These are phyloP conservation scores for Suhomyces sp. DNA, from an alignment of 805 yeast genomes.

Conservation along the genomic window DNA sequence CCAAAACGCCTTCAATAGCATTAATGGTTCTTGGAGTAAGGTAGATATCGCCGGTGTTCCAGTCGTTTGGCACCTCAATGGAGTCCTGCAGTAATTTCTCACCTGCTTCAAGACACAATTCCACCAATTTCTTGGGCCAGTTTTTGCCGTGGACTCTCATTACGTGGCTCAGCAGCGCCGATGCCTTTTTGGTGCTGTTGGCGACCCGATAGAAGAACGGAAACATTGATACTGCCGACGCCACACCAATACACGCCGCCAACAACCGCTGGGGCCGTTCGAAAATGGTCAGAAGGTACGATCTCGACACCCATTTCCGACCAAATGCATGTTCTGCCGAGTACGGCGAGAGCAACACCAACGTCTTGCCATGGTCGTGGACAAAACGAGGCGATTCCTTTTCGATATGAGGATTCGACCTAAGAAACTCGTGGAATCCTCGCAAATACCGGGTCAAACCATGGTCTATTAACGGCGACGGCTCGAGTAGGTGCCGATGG, in stretches of 20 bases:
- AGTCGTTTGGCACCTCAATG: slow-evolving; percentile 73
- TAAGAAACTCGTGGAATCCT: slow-evolving; percentile 42
- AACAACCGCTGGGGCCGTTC: slow-evolving; percentile 79
- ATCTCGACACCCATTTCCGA: slow-evolving; percentile 71
- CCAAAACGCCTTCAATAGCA: slow-evolving; percentile 75
- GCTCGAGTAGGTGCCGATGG: slow-evolving; percentile 31
- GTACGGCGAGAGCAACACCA: slow-evolving; percentile 65
- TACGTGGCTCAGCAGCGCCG: slow-evolving; percentile 59
- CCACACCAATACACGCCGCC: slow-evolving; percentile 75
- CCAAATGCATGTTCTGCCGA: slow-evolving; percentile 72
- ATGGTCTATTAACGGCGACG: slow-evolving; percentile 36
- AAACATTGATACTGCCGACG: slow-evolving; percentile 67
- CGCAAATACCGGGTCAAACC: slow-evolving; percentile 35
- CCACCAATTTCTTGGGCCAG: slow-evolving; percentile 62
- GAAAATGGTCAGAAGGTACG: slow-evolving; percentile 64
- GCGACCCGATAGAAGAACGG: slow-evolving; percentile 56
- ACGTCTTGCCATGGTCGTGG: slow-evolving; percentile 44
- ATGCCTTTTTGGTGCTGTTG: slow-evolving; percentile 46
- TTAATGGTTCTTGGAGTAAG: slow-evolving; percentile 60
- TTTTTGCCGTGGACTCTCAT: slow-evolving; percentile 66
- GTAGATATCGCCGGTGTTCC: slow-evolving; percentile 85
- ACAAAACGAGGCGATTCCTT: slow-evolving; percentile 38
- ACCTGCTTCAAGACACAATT: slow-evolving; percentile 58
- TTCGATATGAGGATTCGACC: slow-evolving; percentile 42
- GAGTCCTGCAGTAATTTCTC: slow-evolving; percentile 49